Conservation (phyloP, 2,329 filamentous ascomycete species). For the Pseudocercospora eumusae region DNA sequence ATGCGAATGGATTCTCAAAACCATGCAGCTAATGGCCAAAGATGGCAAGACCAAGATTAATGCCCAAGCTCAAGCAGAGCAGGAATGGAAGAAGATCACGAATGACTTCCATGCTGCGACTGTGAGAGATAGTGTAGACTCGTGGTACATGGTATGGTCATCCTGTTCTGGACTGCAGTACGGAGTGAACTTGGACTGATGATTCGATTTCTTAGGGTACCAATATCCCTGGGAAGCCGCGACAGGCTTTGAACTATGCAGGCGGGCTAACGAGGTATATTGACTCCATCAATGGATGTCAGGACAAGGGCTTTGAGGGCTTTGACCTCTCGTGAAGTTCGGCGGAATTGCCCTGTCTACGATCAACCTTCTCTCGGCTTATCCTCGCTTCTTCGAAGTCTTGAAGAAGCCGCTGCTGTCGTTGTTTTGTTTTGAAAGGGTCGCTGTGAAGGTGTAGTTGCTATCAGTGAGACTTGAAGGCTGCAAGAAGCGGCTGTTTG, state of each 20-base stretch:
- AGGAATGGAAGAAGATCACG: constrained; percentile 44
- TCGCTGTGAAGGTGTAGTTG: no score
- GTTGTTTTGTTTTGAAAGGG: no score
- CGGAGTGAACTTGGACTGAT: no score
- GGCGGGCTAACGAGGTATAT: constrained; percentile 38
- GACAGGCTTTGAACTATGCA: constrained; percentile 47
- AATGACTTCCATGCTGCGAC: constrained; percentile 46
- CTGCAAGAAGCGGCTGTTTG: no score
- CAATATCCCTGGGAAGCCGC: constrained; percentile 49
- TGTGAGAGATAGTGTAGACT: constrained; percentile 45
- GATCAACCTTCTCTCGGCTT: no score
- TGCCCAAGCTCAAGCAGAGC: constrained; percentile 45
- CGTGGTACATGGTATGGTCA: constrained; percentile 42
- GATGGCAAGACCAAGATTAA: constrained; percentile 45
- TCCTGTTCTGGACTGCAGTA: not conserved
- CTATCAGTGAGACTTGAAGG: no score
- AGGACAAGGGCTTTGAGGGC: not conserved
- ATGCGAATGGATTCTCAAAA: constrained; percentile 47
- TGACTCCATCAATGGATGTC: not conserved
- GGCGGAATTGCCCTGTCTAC: no score
- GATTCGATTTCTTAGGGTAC: constrained; percentile 30
- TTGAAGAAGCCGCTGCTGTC: no score
- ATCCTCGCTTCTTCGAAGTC: no score
- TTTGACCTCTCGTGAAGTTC: not conserved
- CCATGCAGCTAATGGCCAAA: constrained; percentile 42